Evolutionary conservation across 441 rosid species (phyloP).

Genomic region (Pelargonium cotyledonis): DNA sequence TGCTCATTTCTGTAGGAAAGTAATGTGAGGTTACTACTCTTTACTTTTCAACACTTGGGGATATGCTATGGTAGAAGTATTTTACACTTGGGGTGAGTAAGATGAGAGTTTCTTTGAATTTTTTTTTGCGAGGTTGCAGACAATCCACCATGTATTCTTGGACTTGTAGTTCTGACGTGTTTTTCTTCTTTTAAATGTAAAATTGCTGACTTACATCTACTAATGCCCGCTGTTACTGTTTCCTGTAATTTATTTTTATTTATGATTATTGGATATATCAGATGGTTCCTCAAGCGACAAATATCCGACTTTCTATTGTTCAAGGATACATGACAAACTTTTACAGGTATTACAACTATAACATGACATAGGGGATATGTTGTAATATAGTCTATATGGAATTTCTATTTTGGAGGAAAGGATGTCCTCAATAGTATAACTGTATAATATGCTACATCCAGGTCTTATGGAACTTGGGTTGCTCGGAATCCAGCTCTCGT

Average conservation of each 20-base stretch:
- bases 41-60: background rate
- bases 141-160: background rate
- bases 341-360: slow-evolving; percentile 37
- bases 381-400: slow-evolving; percentile 17
- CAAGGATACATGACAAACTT: slow-evolving; percentile 55
- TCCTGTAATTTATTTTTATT: background rate
- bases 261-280: slow-evolving; percentile 27
- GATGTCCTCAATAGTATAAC: background rate
- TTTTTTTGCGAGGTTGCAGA: background rate
- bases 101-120: background rate
- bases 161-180: background rate
- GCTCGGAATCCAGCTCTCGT: slow-evolving; percentile 56
- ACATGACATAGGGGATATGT: background rate
- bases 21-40: background rate
- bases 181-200: background rate
- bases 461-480: slow-evolving; percentile 53
- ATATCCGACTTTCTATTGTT: slow-evolving; percentile 37
- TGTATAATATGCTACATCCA: slow-evolving; percentile 23
- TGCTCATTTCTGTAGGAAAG: background rate
- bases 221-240: background rate
- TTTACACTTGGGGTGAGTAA: background rate
- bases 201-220: background rate
- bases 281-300: slow-evolving; percentile 24
- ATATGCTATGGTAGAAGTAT: background rate
- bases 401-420: slow-evolving; percentile 8